Base-by-base conservation (phyloP, 2,329 filamentous ascomycete genomes). In the Coniochaeta pulveracea region DNA sequence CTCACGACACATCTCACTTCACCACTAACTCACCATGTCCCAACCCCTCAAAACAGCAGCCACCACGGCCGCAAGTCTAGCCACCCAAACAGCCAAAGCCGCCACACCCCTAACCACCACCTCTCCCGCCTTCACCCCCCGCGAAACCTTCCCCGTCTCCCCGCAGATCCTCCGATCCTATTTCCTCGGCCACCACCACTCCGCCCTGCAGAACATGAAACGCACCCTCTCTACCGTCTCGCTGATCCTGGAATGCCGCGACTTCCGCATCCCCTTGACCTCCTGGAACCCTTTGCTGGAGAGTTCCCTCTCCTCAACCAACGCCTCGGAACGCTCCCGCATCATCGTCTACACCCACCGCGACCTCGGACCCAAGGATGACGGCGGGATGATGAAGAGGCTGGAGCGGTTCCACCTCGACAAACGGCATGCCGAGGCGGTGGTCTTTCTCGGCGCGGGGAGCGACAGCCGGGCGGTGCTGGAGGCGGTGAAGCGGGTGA, bases 261-360 rank as follows among this genome's bases (percentile, higher is more conserved):
- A 98, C 63, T 86, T 86, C 52, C 80, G 91, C 30, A 78, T 94
- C 0, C 91, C 91, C 0, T 61, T 96, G 8, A 88, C 86, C 1
- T 91, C 85, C 3, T 76, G 85, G 44, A 98, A 98, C 51, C 89
- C 88, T 0, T 61, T 88, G 28, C 89, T 98, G 45, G 89, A 96
- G 51, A 69, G 77, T 40, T 71, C 75, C 19, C 64, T 96, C 27
- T 86, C 94, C 50, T 68, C 76, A 27, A 86, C 94, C 50, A 68
- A 76, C 42, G 69, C 72, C 23, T 61, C 93, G 26, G 79, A 78
- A 11, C 76, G 76, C 42, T 69, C 81, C 47, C 74, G 88, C 40
- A 61, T 95, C 43, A 66, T 96, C 44, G 78, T 96, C 24, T 96
- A 94, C 58, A 98, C 91, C 11, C 94, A 96, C 56, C 64, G 73